Evolutionary conservation across 805 yeast species (phyloP), one percentile per base, ranked within the genome.

Genomic region (Yamadazyma scolyti): DNA sequence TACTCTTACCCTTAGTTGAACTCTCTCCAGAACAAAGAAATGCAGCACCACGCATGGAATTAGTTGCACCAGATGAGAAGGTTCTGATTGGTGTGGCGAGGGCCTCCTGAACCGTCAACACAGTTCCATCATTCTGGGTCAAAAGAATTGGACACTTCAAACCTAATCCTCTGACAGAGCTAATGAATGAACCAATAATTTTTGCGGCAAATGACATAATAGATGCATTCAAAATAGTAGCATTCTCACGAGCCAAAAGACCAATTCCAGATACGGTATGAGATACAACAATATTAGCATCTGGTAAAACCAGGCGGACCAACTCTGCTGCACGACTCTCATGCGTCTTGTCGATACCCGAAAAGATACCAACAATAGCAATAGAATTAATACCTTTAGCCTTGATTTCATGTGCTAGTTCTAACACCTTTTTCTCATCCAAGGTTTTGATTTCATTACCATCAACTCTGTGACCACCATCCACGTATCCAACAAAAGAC

Each of bases 121-220:
- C 61, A 1, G 75, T 69, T 5, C 75, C 76, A 37, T 71, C 74
- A 42, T 71, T 71, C 44, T 69, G 75, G 7, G 73, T 65, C 23
- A 63, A 35, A 6, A 66, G 47, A 2, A 70, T 52, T 3, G 70
- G 65, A 43, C 69, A 60, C 6, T 40, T 29, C 6, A 68, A 38
- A 0, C 67, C 71, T 5, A 59, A 40, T 1, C 42, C 37, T 22
- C 48, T 48, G n/a, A 66, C 52, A 0, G 75, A 69, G 13, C 48
- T 36, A 9, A 49, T 51, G 39, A 67, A 70, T 1, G 70, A 56
- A 7, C 46, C 34, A 33, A 69, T 64, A 29, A 66, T 65, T 32
- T 54, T 58, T 20, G 46, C 53, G 10, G 73, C 75, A 47, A 69
- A 70, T 10, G 49, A 37, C 43, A 58, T 50, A 31, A 68, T 65